Evolutionary conservation across 108 stramenopile genomes (phyloP), one percentile per base, ranked within the genome.

Genomic region (Fragilaria crotonensis): DNA sequence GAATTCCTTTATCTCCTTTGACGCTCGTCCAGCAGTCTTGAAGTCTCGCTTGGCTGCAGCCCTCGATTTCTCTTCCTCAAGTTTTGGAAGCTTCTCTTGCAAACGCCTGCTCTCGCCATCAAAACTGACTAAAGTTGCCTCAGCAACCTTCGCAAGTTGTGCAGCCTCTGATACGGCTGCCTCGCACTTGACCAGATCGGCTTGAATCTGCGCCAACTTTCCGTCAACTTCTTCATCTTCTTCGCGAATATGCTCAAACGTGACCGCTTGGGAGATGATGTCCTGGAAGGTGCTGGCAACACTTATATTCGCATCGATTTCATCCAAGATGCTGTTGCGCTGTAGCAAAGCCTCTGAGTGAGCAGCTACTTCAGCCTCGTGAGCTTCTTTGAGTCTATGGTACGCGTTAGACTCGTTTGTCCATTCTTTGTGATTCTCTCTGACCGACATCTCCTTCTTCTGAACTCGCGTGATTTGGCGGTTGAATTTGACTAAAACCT

Each of bases 1-100:
- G 11, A 80, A 76, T 54, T 92, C 89, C 51, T 94, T 94, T 29
- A 89, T 87, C 54, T 90, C 89, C 58, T 94, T 94, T 20, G 83
- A 89, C 4, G 77, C 85, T 45, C 86, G 80, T 0, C 78, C 81
- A 23, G 89, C 93, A 3, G 76, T 64, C 65, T 90, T 90, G 71
- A 90, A 94, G 73, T 94, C 87, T 21, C 89, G 71, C 31, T 67
- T 73, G 5, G 81, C 73, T 3, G 85, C 93, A 5, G 85, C 85
- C 20, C 59, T 54, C 49, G 85, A 85, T 64, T 94, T 94, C 11
- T 71, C 63, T 14, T 63, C 79, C 64, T 94, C 87, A 27, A 90
- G 70, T 33, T 76, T 60, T 25, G 93, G 89, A 29, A 94, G 65
- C 5, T 60, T 62, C 20, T 45, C 58, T 30, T 80, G 55, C 44